Evolutionary conservation across 2,329 filamentous ascomycete species (phyloP), one percentile per base, ranked within the genome.

Genomic region (Rachicladosporium sp.): DNA sequence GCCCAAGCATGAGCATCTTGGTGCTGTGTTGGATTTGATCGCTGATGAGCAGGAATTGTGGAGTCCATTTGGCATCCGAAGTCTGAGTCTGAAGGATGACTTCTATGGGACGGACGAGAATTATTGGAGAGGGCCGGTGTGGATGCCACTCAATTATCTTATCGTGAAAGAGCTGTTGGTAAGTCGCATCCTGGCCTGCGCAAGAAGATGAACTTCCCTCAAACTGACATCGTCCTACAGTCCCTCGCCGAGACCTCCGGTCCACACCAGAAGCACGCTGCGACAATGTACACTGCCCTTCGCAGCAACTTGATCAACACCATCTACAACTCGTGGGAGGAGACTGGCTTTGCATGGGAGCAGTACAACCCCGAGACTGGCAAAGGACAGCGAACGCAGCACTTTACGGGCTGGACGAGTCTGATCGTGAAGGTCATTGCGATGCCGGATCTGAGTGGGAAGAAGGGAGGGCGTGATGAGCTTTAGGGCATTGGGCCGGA

Each of bases 331-430:
- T 80, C 79, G 58, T 98, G 89, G 89, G 70, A 80, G 57, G 76
- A 84, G 56, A 96, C 91, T 0, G 89, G 89, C 11, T 96, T 96
- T 58, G 91, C 89, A 0, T 98, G 89, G 89, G 91, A 98, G 64
- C 91, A 98, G 65, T 98, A 96, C 62, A 85, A 93, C 59, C 86
- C 88, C 0, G 86, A 94, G 52, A 93, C 85, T 3, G 91, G 91
- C 34, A 74, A 75, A 38, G 91, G 91, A n/a, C 89, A 96, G 68
- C 74, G 91, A 32, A 96, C 88, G 4, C 87, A 95, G 69, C 89
- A 96, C 62, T 98, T 98, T 59, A 95, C 91, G 0, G 91, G 91
- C 37, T 98, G 91, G 91, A 98, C 91, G n/a, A 94, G 86, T 59
- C 68, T 96, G 62, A 84, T 96, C 35, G 88, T 96, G 34, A 95